These are phyloP conservation scores for Xylaria sp. DNA, from an alignment of 2,329 filamentous ascomycete species.

Conservation along the genomic window DNA sequence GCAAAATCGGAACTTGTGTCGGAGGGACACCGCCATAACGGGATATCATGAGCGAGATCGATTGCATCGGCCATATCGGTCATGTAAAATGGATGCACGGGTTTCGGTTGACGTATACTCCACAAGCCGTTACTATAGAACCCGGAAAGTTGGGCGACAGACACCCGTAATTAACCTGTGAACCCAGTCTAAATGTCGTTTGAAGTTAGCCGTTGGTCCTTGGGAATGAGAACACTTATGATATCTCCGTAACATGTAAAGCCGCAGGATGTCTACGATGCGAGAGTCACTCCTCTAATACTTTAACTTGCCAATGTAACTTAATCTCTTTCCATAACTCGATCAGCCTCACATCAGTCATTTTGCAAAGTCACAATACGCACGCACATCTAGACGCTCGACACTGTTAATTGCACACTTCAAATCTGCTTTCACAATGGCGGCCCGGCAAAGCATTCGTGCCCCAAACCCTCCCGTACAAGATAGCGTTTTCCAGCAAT, in stretches of 20 bases:
- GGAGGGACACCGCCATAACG: background rate
- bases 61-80: too few species aligned
- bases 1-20: background rate
- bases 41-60: background rate
- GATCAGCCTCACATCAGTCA: background rate
- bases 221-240: background rate
- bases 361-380: background rate
- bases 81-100: background rate
- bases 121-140: background rate
- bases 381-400: background rate
- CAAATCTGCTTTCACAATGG: background rate
- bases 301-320: background rate
- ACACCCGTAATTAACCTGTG: background rate
- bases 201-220: background rate
- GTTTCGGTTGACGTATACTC: background rate
- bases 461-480: slow-evolving; percentile 34
- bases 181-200: background rate
- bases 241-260: background rate
- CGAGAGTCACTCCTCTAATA: background rate
- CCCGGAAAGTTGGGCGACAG: background rate
- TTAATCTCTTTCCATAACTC: background rate
- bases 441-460: slow-evolving; percentile 24
- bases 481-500: slow-evolving; percentile 47
- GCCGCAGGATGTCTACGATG: background rate
- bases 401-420: background rate